Evolutionary conservation across 2,329 filamentous ascomycete genomes (phyloP), one percentile per base, ranked within the genome.

Genomic region (Aquanectria penicillioides): DNA sequence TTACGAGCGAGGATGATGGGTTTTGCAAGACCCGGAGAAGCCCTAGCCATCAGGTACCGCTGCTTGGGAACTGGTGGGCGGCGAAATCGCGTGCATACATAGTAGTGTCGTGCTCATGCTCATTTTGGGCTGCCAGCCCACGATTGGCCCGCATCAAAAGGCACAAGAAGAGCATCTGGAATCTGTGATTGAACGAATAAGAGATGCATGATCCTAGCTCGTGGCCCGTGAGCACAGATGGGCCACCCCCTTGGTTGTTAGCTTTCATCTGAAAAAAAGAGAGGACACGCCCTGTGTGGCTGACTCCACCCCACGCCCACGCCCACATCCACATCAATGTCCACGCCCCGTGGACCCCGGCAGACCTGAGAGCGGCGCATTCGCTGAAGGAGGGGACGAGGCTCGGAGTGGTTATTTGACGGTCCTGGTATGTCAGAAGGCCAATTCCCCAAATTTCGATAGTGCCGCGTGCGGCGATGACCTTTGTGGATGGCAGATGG

Each of bases 191-290:
- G 69, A 70, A 63, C 57, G 63, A 58, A 59, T 54, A 36, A 53
- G 55, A 66, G 61, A 70, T 64, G 64, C 67, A 64, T 68, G 62
- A 70, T 71, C 68, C 69, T 56, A 49, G 69, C 44, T 57, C 59
- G 47, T 57, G 52, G 52, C 38, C 44, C 53, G 22, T 66, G 52
- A 49, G 56, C 49, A 57, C 55, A 57, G 66, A 62, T 48, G 57
- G 46, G 31, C n/a, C 31, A 51, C 36, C 48, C 61, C 64, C 62
- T n/a, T 67, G 63, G 52, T 49, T 41, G 49, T 44, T 43, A 49
- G 43, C 47, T 43, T 43, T 56, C 53, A 44, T 51, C 41, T 55
- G 43, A 54, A 37, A 49, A 36, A 23, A 47, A 41, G 44, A 65
- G 48, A 51, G 34, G 58, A 57, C 54, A 61, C 59, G 43, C 50